Evolutionary conservation across 495 filamentous ascomycete species (phyloP).

Genomic region (Elasticomyces elasticus): DNA sequence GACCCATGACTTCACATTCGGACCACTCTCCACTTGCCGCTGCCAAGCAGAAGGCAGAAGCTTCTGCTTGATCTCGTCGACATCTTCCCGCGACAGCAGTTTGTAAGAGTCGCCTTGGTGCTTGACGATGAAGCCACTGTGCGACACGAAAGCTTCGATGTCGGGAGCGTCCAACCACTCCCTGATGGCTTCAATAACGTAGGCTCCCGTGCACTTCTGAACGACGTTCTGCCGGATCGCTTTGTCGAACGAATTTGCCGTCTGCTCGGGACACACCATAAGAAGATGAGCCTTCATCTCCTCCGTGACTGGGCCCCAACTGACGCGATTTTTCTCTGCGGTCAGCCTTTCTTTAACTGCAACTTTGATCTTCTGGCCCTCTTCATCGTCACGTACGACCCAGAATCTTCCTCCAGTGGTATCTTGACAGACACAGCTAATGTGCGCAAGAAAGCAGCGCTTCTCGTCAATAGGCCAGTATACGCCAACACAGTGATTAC

Average conservation of each 20-base stretch:
- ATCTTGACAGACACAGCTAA: not conserved
- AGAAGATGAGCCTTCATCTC: too few relatives aligned
- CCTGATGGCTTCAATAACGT: not conserved
- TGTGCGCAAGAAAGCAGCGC: not conserved
- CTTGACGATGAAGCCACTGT: not conserved
- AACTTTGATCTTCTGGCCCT: not conserved
- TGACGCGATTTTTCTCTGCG: not conserved
- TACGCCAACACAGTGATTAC: not conserved
- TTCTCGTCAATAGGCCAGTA: not conserved
- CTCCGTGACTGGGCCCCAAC: not conserved
- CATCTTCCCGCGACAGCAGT: not conserved
- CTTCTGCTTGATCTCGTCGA: not conserved
- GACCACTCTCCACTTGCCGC: not conserved
- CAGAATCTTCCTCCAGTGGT: not conserved
- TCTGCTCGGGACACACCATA: too few relatives aligned
- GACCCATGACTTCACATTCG: not conserved
- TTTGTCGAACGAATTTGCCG: too few relatives aligned
- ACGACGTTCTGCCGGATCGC: too few relatives aligned
- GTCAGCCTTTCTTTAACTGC: not conserved
- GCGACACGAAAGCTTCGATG: not conserved
- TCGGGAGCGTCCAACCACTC: not conserved
- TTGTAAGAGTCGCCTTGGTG: not conserved
- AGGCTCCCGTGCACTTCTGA: not conserved
- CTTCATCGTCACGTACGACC: not conserved
- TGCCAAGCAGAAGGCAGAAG: not conserved